A percentile compares a stretch with the other conserved stretches of the same genome.
phyloP scores from a whole-genome alignment of 176 grass and related monocot species.

The Rhynchospora breviuscula region DNA sequence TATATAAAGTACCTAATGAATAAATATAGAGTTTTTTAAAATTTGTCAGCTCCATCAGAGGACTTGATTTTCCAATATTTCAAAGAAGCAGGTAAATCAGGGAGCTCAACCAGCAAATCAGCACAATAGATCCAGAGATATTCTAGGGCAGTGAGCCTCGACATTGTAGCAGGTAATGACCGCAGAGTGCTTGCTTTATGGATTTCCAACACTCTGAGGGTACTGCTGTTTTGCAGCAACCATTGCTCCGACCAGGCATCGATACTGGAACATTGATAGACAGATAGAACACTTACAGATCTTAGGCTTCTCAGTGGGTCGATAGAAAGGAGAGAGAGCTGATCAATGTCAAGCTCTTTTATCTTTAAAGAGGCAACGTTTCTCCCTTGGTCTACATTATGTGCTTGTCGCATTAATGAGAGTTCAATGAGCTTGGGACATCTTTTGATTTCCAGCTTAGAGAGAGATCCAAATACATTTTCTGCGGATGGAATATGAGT shows the following conservation, averaged over 20 bases:
- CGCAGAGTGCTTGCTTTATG: background rate
- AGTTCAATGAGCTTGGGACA: background rate
- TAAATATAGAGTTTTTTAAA: no score
- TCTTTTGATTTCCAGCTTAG: background rate
- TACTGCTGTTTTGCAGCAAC: constrained; percentile 28
- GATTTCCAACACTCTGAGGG: background rate
- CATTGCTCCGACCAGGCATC: constrained; percentile 27
- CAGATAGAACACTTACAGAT: constrained; percentile 8
- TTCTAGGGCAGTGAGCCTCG: constrained; percentile 3
- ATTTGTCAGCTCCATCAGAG: no score
- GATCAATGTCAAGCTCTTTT: constrained; percentile 26
- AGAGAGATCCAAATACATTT: constrained; percentile 12
- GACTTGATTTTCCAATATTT: fast-evolving
- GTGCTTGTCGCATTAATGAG: background rate
- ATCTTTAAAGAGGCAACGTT: constrained; percentile 12
- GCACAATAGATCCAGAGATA: fast-evolving
- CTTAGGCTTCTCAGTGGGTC: constrained; percentile 30
- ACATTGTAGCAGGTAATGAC: constrained; percentile 18
- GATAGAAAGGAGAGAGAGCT: constrained; percentile 19
- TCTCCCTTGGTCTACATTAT: background rate
- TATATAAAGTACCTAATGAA: background rate
- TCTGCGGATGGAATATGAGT: constrained; percentile 18
- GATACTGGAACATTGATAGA: background rate
- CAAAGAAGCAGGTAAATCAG: constrained; percentile 26
- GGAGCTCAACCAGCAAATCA: constrained; percentile 14